Base-by-base conservation (phyloP, 2,329 filamentous ascomycete genomes). In the Arthroderma sp. region DNA sequence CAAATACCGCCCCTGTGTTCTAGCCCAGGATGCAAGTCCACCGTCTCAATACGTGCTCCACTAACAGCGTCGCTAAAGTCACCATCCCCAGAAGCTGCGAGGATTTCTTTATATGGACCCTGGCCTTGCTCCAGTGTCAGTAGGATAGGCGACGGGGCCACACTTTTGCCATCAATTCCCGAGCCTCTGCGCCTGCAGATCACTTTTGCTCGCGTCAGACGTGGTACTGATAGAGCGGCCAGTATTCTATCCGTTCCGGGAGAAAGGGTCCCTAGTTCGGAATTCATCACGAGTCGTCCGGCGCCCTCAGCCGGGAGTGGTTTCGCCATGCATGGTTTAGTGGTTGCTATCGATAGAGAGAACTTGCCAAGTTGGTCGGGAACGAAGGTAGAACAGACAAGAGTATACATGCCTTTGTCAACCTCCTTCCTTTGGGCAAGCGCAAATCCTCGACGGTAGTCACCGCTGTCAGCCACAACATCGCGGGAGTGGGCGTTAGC, bases 361-460 rank as follows among this genome's bases (percentile, higher is more conserved):
- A 93, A 96, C 40, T 73, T 71, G 3, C 83, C 84, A 1, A 77
- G 69, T 57, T 93, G 85, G 6, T 82, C 82, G 0, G 82, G 74
- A 50, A 94, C 86, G 60, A 93, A 96, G 0, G 89, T 94, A 2
- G 86, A 94, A 59, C 83, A 89, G 5, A 95, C 82, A 45, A 94
- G 73, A 0, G 86, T 95, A 62, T 96, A 98, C 0, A 72, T 72
- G 0, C 89, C 89, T 1, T 77, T 67, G 34, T 80, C 77, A 11
- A 94, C 66, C 15, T 68, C 56, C 56, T 61, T 53, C 5, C 75
- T 66, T 50, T 84, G 76, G 2, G 82, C 80, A 30, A 87, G 69
- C 3, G 84, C 83, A 58, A 83, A 85, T 29, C 83, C 83, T 29
- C 82, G 79, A 40, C 84, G 80, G 63, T 98, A 95, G 53, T 94